Base-by-base conservation (phyloP, 345 rosid genomes). In the Carallia brachiata region DNA sequence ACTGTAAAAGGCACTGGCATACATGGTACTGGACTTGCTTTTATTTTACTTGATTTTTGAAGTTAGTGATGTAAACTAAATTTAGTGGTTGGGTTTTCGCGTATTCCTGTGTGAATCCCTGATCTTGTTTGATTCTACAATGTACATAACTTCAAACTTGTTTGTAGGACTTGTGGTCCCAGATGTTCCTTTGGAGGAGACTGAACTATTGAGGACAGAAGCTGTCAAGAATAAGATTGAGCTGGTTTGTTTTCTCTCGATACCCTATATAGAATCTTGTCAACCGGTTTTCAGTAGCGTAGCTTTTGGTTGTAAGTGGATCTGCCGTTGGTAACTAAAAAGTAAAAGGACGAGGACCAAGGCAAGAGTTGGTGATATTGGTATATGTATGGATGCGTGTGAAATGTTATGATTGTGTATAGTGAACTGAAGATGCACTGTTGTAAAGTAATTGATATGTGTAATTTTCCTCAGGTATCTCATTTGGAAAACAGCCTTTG, bases 131-230 rank as follows among this genome's bases (percentile, higher is more conserved):
- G 17, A n/a, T 67, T 3, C 36, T 5, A n/a, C n/a, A 37, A 27
- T 36, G 39, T 30, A 19, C 16, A 47, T 59, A 32, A 31, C 39
- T 65, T 23, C 18, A 4, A 3, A 52, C 31, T 36, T 66, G 47
- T 71, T 77, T 70, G 69, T 80, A 87, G 98, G 90, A 65, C 96
- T 95, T 78, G 93, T 92, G 52, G 97, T 95, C 67, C 97, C 98
- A 54, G 99, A 95, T 82, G 96, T 95, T 74, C 98, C 98, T 70
- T 76, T 95, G 6, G 99, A 95, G 77, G 99, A 95, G 84, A 87
- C 98, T 52, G 90, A 88, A 72, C 61, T 78, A 74, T 73, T 95
- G 78, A 86, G 92, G 62, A 83, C 65, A 37, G 98, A 86, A 87
- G 94, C 99, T 71, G 52, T 65, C 19, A 89, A 87, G 83, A 73